A percentile compares a stretch with the other conserved stretches of the same genome.
phyloP scores from a whole-genome alignment of 495 filamentous ascomycete species.

The Lasiosphaeris hirsuta region DNA sequence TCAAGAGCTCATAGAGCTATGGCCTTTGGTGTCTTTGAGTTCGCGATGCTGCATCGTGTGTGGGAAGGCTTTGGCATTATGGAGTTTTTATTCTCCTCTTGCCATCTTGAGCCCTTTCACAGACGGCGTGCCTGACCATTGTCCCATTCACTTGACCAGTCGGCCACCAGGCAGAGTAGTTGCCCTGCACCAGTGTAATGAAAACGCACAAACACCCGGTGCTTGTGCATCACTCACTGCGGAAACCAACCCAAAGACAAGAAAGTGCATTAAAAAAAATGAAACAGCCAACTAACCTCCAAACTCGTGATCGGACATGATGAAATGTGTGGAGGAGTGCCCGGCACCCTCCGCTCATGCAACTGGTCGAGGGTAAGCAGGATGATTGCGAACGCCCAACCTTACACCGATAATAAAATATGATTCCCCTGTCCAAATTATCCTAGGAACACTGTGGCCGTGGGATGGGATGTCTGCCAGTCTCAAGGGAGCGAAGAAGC shows the following conservation, averaged over 20 bases:
- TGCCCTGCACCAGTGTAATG: no score
- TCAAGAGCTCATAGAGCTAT: no score
- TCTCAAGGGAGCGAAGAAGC: conserved; percentile 8
- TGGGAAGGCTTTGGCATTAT: no score
- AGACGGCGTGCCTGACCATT: no score
- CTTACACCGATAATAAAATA: not conserved
- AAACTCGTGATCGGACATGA: conserved; percentile 92
- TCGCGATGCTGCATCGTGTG: no score
- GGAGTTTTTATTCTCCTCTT: no score
- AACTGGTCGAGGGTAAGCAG: not conserved
- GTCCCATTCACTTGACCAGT: no score
- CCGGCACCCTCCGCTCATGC: not conserved
- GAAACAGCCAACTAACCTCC: conserved; percentile 52
- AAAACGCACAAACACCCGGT: no score
- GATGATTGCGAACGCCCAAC: not conserved
- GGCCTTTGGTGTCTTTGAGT: no score
- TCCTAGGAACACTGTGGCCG: not conserved
- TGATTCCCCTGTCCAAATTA: not conserved
- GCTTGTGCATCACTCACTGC: not conserved
- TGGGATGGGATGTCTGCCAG: conserved; percentile 1
- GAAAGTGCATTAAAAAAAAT: not conserved
- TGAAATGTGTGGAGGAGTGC: conserved; percentile 6
- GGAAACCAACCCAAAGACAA: no score
- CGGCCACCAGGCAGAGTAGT: no score
- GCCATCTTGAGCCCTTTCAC: no score